phyloP scores from a whole-genome alignment of 495 filamentous ascomycete species.

The Penicillium coprophilum region DNA sequence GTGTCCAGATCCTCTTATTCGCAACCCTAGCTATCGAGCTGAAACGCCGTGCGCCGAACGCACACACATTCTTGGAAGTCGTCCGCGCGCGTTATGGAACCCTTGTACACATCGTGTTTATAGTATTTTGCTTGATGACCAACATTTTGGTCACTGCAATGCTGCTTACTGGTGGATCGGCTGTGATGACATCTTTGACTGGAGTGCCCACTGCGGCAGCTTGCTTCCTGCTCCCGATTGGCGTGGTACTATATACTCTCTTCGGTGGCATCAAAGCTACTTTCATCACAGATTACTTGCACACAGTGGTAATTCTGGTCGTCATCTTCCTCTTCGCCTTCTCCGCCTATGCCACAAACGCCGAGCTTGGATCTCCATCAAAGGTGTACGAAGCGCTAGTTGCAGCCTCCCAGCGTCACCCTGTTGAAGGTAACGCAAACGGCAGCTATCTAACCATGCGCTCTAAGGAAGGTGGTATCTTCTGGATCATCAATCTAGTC shows the following conservation, averaged over 20 bases:
- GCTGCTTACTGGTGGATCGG: constrained; percentile 87
- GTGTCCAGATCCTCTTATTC: constrained; percentile 75
- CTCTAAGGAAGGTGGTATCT: constrained; percentile 83
- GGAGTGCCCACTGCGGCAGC: constrained; percentile 85
- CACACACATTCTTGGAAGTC: constrained; percentile 83
- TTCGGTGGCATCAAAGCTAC: constrained; percentile 79
- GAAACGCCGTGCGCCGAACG: constrained; percentile 83
- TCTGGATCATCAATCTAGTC: constrained; percentile 94
- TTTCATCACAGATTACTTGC: constrained; percentile 77
- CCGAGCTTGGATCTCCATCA: constrained; percentile 73
- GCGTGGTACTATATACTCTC: constrained; percentile 77
- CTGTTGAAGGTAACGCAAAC: constrained; percentile 79
- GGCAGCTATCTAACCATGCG: constrained; percentile 92
- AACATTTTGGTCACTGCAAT: constrained; percentile 89
- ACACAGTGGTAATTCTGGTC: constrained; percentile 83
- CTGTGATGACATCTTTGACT: constrained; percentile 80
- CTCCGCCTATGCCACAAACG: constrained; percentile 76
- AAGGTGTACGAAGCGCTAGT: constrained; percentile 80
- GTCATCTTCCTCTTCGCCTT: constrained; percentile 92
- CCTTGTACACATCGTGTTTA: constrained; percentile 69
- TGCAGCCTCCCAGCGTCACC: constrained; percentile 66
- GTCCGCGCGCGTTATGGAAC: constrained; percentile 63
- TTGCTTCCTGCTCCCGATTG: constrained; percentile 85
- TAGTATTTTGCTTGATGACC: constrained; percentile 77
- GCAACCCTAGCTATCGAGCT: constrained; percentile 92